A percentile compares a stretch with the other conserved stretches of the same genome.
Evolutionary conservation across 805 yeast species (phyloP).

Genomic region (Nakazawaea anatomiae): DNA sequence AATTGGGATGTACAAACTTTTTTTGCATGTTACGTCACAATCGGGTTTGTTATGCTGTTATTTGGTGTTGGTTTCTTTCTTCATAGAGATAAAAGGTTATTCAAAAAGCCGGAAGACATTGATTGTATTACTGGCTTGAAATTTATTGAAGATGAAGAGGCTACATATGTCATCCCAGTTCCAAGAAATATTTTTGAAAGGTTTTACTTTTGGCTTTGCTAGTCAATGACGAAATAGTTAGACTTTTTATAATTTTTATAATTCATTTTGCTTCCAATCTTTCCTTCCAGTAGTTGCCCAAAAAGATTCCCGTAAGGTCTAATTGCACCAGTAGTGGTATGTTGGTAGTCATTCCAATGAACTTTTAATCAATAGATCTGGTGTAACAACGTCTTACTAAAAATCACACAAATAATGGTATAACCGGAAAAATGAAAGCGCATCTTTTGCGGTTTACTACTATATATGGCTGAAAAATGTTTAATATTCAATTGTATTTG

Average conservation of each 20-base stretch:
- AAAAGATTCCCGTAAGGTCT: too few relatives aligned
- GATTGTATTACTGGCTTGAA: constrained; percentile 61
- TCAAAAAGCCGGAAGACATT: constrained; percentile 48
- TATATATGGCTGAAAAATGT: too few relatives aligned
- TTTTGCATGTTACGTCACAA: constrained; percentile 65
- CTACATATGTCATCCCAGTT: constrained; percentile 21
- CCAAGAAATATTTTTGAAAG: constrained; percentile 36
- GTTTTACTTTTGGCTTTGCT: constrained; percentile 48
- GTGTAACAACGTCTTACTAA: too few relatives aligned
- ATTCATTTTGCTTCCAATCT: too few relatives aligned
- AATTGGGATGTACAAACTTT: constrained; percentile 50
- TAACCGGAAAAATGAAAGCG: too few relatives aligned
- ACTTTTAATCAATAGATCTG: too few relatives aligned
- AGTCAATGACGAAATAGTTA: background rate
- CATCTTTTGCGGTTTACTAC: too few relatives aligned
- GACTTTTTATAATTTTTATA: too few relatives aligned
- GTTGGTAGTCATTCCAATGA: too few relatives aligned
- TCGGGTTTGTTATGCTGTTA: constrained; percentile 48
- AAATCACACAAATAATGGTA: too few relatives aligned
- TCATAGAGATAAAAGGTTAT: constrained; percentile 42
- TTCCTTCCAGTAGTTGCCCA: too few relatives aligned
- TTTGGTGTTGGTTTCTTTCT: constrained; percentile 16
- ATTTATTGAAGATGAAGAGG: constrained; percentile 50
- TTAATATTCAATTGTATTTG: background rate
- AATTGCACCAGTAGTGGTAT: too few relatives aligned